These are phyloP conservation scores for Periconia digitata DNA, from an alignment of 2,329 filamentous ascomycete species.

Conservation along the genomic window DNA sequence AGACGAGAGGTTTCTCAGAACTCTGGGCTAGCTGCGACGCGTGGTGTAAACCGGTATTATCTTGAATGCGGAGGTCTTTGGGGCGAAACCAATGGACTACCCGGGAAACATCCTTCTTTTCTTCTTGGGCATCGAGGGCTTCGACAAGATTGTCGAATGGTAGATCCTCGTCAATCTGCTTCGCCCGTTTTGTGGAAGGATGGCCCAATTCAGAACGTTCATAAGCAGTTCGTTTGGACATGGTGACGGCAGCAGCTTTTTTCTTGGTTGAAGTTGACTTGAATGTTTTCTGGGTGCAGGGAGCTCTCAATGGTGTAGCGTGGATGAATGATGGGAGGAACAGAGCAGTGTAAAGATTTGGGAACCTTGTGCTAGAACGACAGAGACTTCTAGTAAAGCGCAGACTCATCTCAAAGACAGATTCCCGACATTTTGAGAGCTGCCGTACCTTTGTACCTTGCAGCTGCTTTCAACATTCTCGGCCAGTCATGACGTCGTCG, in stretches of 20 bases:
- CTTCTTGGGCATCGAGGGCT: slow-evolving; percentile 43
- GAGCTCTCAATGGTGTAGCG: neutral
- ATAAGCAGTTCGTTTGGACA: slow-evolving; percentile 36
- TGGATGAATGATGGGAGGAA: neutral
- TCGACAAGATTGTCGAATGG: slow-evolving; percentile 48
- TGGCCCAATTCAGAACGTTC: slow-evolving; percentile 41
- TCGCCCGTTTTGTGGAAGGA: slow-evolving; percentile 53
- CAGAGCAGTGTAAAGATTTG: neutral
- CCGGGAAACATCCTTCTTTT: slow-evolving; percentile 42
- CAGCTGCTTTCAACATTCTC: neutral
- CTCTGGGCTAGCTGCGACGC: slow-evolving; percentile 51
- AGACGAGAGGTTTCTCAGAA: slow-evolving; percentile 46
- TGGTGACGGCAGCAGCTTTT: slow-evolving; percentile 11
- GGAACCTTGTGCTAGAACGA: neutral
- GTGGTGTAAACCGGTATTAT: slow-evolving; percentile 52
- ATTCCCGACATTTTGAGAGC: neutral
- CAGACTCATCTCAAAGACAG: neutral
- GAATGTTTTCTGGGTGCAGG: slow-evolving; percentile 6
- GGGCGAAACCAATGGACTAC: slow-evolving; percentile 56
- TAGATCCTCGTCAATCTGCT: slow-evolving; percentile 50
- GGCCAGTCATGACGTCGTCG: slow-evolving; percentile 1
- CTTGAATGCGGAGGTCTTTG: slow-evolving; percentile 54
- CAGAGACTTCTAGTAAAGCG: neutral
- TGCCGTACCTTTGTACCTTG: neutral
- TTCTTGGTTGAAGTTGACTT: slow-evolving; percentile 3